Percentiles rank a stretch among this genome's conserved stretches.
Evolutionary conservation across 805 yeast genomes (phyloP).

Genomic region (Zygosaccharomyces pseudorouxii): DNA sequence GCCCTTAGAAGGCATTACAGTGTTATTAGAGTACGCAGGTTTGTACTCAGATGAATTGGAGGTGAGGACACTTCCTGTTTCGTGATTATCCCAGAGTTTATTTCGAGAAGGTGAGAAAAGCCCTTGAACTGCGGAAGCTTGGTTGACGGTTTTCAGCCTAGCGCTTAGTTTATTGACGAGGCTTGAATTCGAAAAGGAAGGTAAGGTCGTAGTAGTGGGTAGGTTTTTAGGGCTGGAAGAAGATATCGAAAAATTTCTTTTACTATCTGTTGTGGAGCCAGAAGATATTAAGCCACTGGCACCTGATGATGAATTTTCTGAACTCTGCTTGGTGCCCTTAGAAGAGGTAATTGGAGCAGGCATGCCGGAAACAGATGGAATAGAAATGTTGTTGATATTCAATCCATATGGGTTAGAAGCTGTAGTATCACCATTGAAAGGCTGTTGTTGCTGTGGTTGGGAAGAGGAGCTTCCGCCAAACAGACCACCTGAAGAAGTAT

Average conservation of each 20-base stretch:
- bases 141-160: conserved; percentile 29
- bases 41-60: neutral
- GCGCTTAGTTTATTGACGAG: conserved; percentile 37
- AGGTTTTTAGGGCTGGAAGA: conserved; percentile 24
- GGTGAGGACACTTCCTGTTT: conserved; percentile 1
- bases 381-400: conserved; percentile 28
- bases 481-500: conserved; percentile 10
- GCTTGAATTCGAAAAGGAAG: conserved; percentile 24
- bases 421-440: conserved; percentile 3
- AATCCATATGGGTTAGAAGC: conserved; percentile 31
- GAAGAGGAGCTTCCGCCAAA: conserved; percentile 15
- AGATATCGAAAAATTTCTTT: conserved; percentile 20
- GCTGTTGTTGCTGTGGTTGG: conserved; percentile 20
- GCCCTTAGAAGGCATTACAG: conserved; percentile 7
- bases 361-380: conserved; percentile 31
- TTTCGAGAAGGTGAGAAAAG: conserved; percentile 34
- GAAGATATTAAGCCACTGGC: conserved; percentile 24
- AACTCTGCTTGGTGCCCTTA: conserved; percentile 15
- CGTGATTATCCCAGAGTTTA: conserved; percentile 12
- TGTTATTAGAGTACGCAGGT: neutral
- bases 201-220: conserved; percentile 7
- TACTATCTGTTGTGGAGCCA: neutral
- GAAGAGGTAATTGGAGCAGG: conserved; percentile 39
- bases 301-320: conserved; percentile 3
- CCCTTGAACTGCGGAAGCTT: conserved; percentile 34